A percentile compares a stretch with the other conserved stretches of the same genome.
These are phyloP conservation scores for Butyriboletus loyo DNA, from an alignment of 768 basidiomycete genomes.

Conservation along the genomic window DNA sequence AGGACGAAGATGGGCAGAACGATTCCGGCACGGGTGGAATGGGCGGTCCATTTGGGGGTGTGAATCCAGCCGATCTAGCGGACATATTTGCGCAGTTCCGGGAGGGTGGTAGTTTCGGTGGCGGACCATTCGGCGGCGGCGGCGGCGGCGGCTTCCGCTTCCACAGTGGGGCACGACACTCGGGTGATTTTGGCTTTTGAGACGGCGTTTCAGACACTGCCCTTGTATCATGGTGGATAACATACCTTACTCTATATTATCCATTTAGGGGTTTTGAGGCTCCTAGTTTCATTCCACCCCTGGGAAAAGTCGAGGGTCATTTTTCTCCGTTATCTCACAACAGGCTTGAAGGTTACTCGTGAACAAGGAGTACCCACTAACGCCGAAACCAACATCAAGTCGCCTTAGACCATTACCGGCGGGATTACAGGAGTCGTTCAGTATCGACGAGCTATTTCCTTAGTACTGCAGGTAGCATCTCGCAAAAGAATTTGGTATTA, in stretches of 20 bases:
- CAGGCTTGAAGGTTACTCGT: no score
- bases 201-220: not conserved
- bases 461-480: no score
- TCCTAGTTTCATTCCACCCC: not conserved
- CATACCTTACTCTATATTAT: conserved; percentile 11
- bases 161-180: conserved; percentile 12
- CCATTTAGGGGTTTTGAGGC: not conserved
- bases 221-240: not conserved
- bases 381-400: no score
- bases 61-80: conserved; percentile 51
- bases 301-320: no score
- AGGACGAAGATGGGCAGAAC: conserved; percentile 70
- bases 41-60: conserved; percentile 40
- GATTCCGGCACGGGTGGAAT: conserved; percentile 41
- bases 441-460: no score
- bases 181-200: conserved; percentile 21
- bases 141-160: conserved; percentile 34
- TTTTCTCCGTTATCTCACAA: no score
- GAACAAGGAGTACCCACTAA: no score
- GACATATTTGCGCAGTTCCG: conserved; percentile 66
- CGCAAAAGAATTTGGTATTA: no score
- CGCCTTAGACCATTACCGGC: no score
- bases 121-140: conserved; percentile 26
- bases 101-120: conserved; percentile 37
- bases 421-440: no score